A percentile compares a stretch with the other conserved stretches of the same genome.
Conservation (phyloP, 202 grass and related monocot species). For the Panicum hallii region DNA sequence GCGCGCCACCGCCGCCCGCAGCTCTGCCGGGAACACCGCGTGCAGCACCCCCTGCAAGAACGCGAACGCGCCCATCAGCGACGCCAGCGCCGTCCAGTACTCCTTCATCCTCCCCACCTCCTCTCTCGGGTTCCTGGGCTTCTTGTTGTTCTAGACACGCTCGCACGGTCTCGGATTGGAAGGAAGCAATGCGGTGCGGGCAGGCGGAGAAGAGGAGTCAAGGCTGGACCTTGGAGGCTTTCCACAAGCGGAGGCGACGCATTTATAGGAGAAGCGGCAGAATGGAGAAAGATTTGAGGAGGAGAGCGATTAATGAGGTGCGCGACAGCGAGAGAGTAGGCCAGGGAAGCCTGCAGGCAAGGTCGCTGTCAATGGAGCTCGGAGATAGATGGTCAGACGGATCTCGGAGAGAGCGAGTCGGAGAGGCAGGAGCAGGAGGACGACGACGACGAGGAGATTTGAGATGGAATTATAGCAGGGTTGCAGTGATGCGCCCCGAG, state of each 20-base stretch:
- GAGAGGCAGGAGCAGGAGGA: no score
- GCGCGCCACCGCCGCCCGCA: slow-evolving; percentile 56
- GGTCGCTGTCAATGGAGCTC: slow-evolving; percentile 41
- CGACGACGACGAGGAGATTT: not conserved
- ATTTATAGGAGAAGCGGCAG: slow-evolving; percentile 44
- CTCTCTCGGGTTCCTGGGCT: not conserved
- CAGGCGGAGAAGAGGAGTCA: not conserved
- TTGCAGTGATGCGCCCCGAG: not conserved
- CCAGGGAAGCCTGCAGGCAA: not conserved
- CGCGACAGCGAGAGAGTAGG: slow-evolving; percentile 9
- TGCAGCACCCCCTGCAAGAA: slow-evolving; percentile 67
- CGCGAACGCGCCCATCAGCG: slow-evolving; percentile 78
- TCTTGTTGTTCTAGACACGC: not conserved
- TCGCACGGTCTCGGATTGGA: not conserved
- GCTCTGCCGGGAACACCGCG: slow-evolving; percentile 74
- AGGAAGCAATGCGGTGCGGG: not conserved
- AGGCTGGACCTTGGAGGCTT: slow-evolving; percentile 3
- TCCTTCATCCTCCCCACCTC: slow-evolving; percentile 63
- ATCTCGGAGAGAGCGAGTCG: not conserved
- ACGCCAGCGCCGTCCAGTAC: slow-evolving; percentile 78
- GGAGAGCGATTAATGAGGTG: not conserved
- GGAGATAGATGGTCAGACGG: not conserved
- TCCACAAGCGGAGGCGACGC: slow-evolving; percentile 11
- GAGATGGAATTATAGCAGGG: not conserved
- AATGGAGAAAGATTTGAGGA: slow-evolving; percentile 24